Percentiles rank a stretch among this genome's conserved stretches.
phyloP scores from a whole-genome alignment of 2,329 filamentous ascomycete species.

The Lachnellula arida region DNA sequence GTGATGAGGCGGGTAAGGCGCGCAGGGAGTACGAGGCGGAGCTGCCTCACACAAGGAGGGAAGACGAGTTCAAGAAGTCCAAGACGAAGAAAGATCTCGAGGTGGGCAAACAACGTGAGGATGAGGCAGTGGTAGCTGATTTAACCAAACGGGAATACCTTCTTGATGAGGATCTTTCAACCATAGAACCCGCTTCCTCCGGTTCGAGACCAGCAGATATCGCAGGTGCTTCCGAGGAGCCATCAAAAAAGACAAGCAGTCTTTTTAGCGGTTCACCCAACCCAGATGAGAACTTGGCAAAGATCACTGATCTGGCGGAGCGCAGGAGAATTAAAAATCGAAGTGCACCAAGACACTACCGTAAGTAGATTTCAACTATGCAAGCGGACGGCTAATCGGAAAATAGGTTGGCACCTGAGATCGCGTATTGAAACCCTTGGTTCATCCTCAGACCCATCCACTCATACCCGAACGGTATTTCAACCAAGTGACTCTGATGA shows the following conservation, averaged over 20 bases:
- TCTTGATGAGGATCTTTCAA: too few species aligned
- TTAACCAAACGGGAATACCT: too few species aligned
- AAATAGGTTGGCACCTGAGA: slow-evolving; percentile 83
- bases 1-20: slow-evolving; percentile 15
- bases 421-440: slow-evolving; percentile 78
- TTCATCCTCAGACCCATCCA: slow-evolving; percentile 51
- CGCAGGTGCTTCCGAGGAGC: too few species aligned
- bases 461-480: slow-evolving; percentile 45
- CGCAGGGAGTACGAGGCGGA: slow-evolving; percentile 1
- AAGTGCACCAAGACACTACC: slow-evolving; percentile 95
- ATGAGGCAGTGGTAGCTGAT: too few species aligned
- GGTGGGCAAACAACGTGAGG: too few species aligned
- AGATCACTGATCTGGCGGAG: slow-evolving; percentile 95
- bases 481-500: slow-evolving; percentile 31
- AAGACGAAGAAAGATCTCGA: slow-evolving; percentile 3
- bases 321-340: slow-evolving; percentile 92
- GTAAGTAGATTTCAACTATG: slow-evolving; percentile 47
- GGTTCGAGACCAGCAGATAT: too few species aligned
- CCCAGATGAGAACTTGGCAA: slow-evolving; percentile 97
- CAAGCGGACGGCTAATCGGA: slow-evolving; percentile 10
- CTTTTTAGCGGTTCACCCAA: slow-evolving; percentile 92
- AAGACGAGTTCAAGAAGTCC: slow-evolving; percentile 3
- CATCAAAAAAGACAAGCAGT: slow-evolving; percentile 60
- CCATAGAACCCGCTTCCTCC: too few species aligned
- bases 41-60: background rate